A percentile compares a stretch with the other conserved stretches of the same genome.
Conservation (phyloP, 1,284 basidiomycete genomes). For the Trametes hirsuta region DNA sequence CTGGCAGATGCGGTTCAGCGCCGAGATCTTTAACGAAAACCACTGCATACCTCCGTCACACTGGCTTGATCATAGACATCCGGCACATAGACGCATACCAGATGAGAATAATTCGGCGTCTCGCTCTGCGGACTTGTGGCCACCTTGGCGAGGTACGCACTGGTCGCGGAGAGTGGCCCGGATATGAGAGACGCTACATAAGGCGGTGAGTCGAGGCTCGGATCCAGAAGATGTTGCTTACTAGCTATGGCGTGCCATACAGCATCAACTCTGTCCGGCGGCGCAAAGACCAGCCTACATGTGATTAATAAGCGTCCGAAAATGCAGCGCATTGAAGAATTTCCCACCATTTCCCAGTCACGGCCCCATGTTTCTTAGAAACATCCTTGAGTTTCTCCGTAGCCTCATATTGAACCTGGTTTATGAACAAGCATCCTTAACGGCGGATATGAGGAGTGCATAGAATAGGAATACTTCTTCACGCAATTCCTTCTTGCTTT, state of each 20-base stretch:
- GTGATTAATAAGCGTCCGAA: not conserved
- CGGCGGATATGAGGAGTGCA: not conserved
- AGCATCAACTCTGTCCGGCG: constrained; percentile 59
- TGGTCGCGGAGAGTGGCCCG: constrained; percentile 61
- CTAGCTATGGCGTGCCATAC: constrained; percentile 64
- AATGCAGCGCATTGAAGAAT: not conserved
- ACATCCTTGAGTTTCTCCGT: constrained; percentile 60
- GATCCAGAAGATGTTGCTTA: constrained; percentile 27
- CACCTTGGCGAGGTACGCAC: constrained; percentile 60
- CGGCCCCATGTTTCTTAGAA: constrained; percentile 52
- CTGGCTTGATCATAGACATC: constrained; percentile 65
- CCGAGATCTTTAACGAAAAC: not conserved
- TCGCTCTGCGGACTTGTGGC: constrained; percentile 59
- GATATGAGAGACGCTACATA: constrained; percentile 58
- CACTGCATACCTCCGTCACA: constrained; percentile 52
- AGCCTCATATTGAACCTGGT: constrained; percentile 60
- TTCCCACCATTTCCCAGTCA: constrained; percentile 67
- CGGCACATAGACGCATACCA: constrained; percentile 74
- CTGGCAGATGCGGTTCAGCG: constrained; percentile 36
- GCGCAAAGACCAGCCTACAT: constrained; percentile 63
- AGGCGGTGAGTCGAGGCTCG: not conserved
- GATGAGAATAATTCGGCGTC: constrained; percentile 54
- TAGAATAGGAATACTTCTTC: constrained; percentile 51
- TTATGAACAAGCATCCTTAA: not conserved
- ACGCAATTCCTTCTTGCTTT: constrained; percentile 73